Evolutionary conservation across 352 stramenopile genomes (phyloP).

Genomic region (Phytopythium oedochilum): DNA sequence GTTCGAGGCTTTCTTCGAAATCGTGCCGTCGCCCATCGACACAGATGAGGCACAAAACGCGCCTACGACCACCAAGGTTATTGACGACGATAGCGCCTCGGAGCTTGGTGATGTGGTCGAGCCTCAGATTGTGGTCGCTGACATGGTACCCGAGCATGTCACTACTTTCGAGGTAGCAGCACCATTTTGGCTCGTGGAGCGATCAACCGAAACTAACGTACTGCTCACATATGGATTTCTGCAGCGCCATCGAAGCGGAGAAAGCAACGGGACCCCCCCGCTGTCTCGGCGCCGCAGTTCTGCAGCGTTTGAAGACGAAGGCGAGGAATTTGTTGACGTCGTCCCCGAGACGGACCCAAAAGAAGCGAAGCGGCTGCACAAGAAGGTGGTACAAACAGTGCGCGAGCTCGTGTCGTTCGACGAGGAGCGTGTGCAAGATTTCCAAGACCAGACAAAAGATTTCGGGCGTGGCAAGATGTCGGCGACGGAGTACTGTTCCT

Average conservation of each 20-base stretch:
- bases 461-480: conserved; percentile 65
- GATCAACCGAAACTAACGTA: not conserved
- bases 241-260: not conserved
- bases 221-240: not conserved
- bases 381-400: conserved; percentile 61
- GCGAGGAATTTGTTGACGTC: conserved; percentile 49
- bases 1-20: conserved; percentile 69
- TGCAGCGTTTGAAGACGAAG: conserved; percentile 32
- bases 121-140: not conserved
- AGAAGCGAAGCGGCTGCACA: conserved; percentile 68
- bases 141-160: not conserved
- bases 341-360: conserved; percentile 46
- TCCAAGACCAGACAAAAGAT: conserved; percentile 76
- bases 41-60: not conserved
- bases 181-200: not conserved
- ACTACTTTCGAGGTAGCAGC: not conserved
- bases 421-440: conserved; percentile 71
- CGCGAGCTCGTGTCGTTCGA: conserved; percentile 54
- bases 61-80: not conserved
- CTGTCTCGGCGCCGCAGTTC: conserved; percentile 21
- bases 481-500: conserved; percentile 73
- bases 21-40: conserved; percentile 12
- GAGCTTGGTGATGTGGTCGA: not conserved
- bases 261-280: conserved; percentile 2
- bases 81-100: not conserved